A percentile compares a stretch with the other conserved stretches of the same genome.
Conservation (phyloP, 176 grass and related monocot species). For the Lolium perenne region DNA sequence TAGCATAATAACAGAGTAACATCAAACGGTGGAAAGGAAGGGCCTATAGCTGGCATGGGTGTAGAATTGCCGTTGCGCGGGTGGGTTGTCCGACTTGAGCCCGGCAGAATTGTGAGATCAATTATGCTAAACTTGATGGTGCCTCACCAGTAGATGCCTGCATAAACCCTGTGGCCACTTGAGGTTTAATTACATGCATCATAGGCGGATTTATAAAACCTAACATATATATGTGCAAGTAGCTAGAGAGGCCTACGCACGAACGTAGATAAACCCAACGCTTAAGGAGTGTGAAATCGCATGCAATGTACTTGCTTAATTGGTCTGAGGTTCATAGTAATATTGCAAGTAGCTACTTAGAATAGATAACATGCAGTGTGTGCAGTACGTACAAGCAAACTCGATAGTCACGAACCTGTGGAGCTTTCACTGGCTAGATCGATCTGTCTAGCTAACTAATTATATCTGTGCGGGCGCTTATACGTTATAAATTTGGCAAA, state of each 20-base stretch:
- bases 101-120: neutral
- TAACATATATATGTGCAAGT: neutral
- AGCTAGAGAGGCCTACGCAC: conserved; percentile 5
- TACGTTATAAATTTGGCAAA: neutral
- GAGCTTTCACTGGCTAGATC: neutral
- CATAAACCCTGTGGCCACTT: neutral
- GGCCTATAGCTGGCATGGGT: neutral
- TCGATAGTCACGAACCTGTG: neutral
- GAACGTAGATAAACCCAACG: neutral
- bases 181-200: no score
- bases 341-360: neutral
- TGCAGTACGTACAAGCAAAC: neutral
- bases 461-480: neutral
- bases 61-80: neutral
- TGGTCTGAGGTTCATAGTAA: neutral
- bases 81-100: neutral
- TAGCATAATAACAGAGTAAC: neutral
- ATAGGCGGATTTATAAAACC: neutral
- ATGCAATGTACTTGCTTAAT: neutral
- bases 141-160: neutral
- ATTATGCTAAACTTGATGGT: neutral
- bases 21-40: neutral
- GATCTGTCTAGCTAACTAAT: neutral
- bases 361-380: neutral
- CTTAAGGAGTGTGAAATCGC: neutral